A percentile compares a stretch with the other conserved stretches of the same genome.
Evolutionary conservation across 2,329 filamentous ascomycete species (phyloP).

Genomic region (Didymella sp.): DNA sequence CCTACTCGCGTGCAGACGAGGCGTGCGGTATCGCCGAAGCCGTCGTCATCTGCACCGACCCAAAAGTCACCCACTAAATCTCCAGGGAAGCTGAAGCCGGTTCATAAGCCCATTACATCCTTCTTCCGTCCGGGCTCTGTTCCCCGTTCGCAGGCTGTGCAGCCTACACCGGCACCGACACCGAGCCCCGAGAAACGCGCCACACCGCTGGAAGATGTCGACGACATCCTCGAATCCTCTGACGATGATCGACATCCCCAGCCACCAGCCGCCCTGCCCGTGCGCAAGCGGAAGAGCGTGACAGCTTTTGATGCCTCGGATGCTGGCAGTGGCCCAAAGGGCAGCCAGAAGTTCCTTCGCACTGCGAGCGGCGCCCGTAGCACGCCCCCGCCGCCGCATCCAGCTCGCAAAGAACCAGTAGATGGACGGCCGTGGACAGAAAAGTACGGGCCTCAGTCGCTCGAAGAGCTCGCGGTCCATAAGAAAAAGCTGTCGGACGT

Average conservation of each 20-base stretch:
- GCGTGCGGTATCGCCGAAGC: slow-evolving; percentile 33
- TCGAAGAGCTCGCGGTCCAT: slow-evolving; percentile 90
- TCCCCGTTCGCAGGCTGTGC: slow-evolving; percentile 50
- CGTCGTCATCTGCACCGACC: slow-evolving; percentile 18
- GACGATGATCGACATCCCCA: slow-evolving; percentile 37
- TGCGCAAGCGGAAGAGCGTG: slow-evolving; percentile 41
- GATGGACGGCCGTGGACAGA: slow-evolving; percentile 86
- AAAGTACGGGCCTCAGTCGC: slow-evolving; percentile 73
- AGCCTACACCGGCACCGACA: slow-evolving; percentile 48
- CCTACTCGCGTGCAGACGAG: slow-evolving; percentile 28
- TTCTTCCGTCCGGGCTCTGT: slow-evolving; percentile 57
- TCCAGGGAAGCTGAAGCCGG: slow-evolving; percentile 46
- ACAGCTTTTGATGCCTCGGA: slow-evolving; percentile 21
- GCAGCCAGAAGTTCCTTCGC: slow-evolving; percentile 56
- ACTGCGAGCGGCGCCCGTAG: slow-evolving; percentile 44
- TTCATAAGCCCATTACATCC: slow-evolving; percentile 55
- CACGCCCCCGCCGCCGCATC: slow-evolving; percentile 39
- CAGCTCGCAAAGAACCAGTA: slow-evolving; percentile 42
- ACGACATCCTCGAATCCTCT: slow-evolving; percentile 50
- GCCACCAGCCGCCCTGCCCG: slow-evolving; percentile 33
- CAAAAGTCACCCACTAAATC: slow-evolving; percentile 43
- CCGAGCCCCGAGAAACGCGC: slow-evolving; percentile 50
- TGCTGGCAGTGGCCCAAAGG: slow-evolving; percentile 29
- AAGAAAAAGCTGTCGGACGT: slow-evolving; percentile 94
- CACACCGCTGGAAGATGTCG: slow-evolving; percentile 39